A percentile compares a stretch with the other conserved stretches of the same genome.
These are phyloP conservation scores for Malassezia vespertilionis DNA, from an alignment of 1,284 basidiomycete species.

Conservation along the genomic window DNA sequence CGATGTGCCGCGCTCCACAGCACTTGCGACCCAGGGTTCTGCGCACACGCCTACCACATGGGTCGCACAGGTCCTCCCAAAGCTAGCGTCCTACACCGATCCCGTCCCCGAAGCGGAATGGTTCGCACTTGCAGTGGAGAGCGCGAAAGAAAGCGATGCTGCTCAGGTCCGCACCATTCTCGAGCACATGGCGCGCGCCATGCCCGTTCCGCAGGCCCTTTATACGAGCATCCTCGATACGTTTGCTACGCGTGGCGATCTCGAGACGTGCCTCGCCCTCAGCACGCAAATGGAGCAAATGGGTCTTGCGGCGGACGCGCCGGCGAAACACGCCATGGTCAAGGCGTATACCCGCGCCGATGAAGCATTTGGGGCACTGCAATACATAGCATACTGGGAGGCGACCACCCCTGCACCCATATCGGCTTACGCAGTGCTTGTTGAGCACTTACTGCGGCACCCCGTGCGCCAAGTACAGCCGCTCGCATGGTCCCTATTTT, in stretches of 20 bases:
- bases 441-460: constrained; percentile 24
- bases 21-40: no score
- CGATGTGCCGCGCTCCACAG: no score
- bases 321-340: constrained; percentile 29
- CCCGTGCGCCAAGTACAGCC: constrained; percentile 21
- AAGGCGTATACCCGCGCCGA: constrained; percentile 26
- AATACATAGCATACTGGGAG: constrained; percentile 24
- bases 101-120: constrained; percentile 25
- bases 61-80: no score
- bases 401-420: constrained; percentile 22
- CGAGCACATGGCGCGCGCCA: constrained; percentile 19
- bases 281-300: constrained; percentile 15
- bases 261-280: constrained; percentile 29
- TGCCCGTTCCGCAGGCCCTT: constrained; percentile 27
- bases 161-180: constrained; percentile 17
- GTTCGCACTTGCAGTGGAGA: constrained; percentile 27
- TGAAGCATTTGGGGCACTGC: constrained; percentile 22
- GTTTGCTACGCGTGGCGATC: constrained; percentile 53
- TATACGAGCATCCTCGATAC: constrained; percentile 50
- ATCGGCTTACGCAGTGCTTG: constrained; percentile 37
- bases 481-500: constrained; percentile 68
- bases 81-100: no score
- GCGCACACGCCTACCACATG: no score
- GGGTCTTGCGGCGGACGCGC: constrained; percentile 20
- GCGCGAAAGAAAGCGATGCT: constrained; percentile 20